Conservation (phyloP, 805 yeast species). For the Priceomyces fermenticarens region DNA sequence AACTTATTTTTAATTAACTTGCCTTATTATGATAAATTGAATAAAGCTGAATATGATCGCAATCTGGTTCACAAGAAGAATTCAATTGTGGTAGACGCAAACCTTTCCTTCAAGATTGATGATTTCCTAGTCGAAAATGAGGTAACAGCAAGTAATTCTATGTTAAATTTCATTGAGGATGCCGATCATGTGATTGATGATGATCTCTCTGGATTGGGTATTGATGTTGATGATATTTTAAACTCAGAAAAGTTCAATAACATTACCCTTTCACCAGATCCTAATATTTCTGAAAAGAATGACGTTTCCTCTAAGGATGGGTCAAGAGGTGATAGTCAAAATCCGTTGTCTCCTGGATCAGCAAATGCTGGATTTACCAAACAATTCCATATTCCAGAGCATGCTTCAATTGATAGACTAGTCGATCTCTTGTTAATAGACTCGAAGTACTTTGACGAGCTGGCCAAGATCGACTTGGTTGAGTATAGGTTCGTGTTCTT, state of each 20-base stretch:
- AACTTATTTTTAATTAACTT: slow-evolving; percentile 31
- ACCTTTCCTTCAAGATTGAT: slow-evolving; percentile 33
- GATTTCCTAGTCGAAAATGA: slow-evolving; percentile 32
- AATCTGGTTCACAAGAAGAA: slow-evolving; percentile 1
- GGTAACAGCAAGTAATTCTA: slow-evolving; percentile 11
- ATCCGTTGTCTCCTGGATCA: slow-evolving; percentile 15
- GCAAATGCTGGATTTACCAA: slow-evolving; percentile 5
- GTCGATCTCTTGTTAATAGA: slow-evolving; percentile 75
- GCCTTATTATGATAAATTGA: slow-evolving; percentile 32
- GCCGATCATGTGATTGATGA: slow-evolving; percentile 33
- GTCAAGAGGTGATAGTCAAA: slow-evolving; percentile 6
- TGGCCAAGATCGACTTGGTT: slow-evolving; percentile 31
- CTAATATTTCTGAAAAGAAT: slow-evolving; percentile 1
- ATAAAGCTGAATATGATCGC: neutral
- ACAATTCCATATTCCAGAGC: slow-evolving; percentile 31
- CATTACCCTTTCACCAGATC: slow-evolving; percentile 14
- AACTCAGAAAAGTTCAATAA: slow-evolving; percentile 38
- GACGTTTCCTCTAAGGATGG: neutral
- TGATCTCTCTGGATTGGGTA: slow-evolving; percentile 38
- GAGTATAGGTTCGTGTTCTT: slow-evolving; percentile 42
- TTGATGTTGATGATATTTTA: slow-evolving; percentile 42
- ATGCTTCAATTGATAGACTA: slow-evolving; percentile 69
- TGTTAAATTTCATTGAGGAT: slow-evolving; percentile 17
- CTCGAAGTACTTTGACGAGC: slow-evolving; percentile 54
- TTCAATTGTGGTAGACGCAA: slow-evolving; percentile 20